Evolutionary conservation across 2,329 filamentous ascomycete species (phyloP).

Genomic region (Hymenoscyphus linearis): DNA sequence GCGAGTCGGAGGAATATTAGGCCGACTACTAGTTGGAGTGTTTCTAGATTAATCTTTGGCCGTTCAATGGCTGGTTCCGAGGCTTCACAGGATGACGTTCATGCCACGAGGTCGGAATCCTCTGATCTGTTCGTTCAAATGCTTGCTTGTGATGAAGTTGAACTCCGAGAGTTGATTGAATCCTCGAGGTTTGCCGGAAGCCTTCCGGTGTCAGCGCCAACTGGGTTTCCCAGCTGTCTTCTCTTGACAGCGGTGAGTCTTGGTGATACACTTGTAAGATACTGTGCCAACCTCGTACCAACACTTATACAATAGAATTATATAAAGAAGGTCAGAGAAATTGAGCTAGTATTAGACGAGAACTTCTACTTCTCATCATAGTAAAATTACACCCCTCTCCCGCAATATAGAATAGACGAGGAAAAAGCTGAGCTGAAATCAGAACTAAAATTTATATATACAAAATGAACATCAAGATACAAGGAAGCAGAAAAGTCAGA

Average conservation of each 20-base stretch:
- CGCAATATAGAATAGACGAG: too few relatives aligned
- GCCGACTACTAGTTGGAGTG: constrained; percentile 11
- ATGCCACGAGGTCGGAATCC: constrained; percentile 13
- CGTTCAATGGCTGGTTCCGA: neutral
- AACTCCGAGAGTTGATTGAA: neutral
- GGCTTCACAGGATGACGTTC: constrained; percentile 12
- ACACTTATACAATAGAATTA: neutral
- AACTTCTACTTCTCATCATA: too few relatives aligned
- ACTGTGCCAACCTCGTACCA: neutral
- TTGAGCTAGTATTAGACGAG: neutral
- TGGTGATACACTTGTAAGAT: neutral
- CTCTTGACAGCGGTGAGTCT: neutral
- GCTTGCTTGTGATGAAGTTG: neutral
- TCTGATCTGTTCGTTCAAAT: neutral
- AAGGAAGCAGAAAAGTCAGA: neutral
- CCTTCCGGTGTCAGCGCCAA: neutral
- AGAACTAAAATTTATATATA: neutral
- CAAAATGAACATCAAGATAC: neutral
- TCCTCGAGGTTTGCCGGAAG: neutral
- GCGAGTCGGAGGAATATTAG: constrained; percentile 16
- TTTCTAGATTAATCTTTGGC: neutral
- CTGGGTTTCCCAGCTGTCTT: neutral
- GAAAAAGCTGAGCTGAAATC: neutral
- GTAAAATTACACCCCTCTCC: too few relatives aligned
- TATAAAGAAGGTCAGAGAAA: neutral